Conservation (phyloP, 176 grass and related monocot species). For the Echinochloa phyllopogon region DNA sequence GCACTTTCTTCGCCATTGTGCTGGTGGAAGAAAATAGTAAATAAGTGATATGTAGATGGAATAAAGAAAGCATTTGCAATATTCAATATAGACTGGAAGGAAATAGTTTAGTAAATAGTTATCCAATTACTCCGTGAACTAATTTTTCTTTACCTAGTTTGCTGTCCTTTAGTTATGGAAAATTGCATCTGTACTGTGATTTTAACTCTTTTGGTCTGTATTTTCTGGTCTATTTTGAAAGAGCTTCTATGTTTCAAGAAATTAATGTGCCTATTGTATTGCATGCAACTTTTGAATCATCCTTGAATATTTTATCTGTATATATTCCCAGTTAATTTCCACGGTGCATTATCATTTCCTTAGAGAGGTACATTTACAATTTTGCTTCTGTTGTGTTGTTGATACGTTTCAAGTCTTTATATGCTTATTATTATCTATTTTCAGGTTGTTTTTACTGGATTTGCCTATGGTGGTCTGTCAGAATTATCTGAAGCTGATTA, state of each 20-base stretch:
- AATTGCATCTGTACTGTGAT: constrained; percentile 2
- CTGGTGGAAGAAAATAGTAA: constrained; percentile 4
- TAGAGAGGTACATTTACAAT: constrained; percentile 2
- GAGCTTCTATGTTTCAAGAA: constrained; percentile 7
- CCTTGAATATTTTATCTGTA: background rate
- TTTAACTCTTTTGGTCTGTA: background rate
- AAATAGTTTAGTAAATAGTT: constrained; percentile 23
- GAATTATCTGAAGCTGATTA: constrained; percentile 97
- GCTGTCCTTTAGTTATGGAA: constrained; percentile 7
- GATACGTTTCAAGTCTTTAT: constrained; percentile 32
- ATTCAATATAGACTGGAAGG: background rate
- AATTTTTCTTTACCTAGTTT: background rate
- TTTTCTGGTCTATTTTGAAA: constrained; percentile 22
- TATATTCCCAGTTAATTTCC: background rate
- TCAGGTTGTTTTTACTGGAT: constrained; percentile 99
- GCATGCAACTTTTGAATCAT: background rate
- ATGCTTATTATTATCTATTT: constrained; percentile 34
- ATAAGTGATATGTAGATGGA: constrained; percentile 15
- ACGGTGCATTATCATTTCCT: constrained; percentile 15
- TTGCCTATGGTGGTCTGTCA: constrained; percentile 95
- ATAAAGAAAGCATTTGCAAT: background rate
- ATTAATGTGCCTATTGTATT: constrained; percentile 8
- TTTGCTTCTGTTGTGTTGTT: constrained; percentile 12
- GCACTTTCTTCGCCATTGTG: background rate
- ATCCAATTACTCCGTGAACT: background rate